Percentiles rank a stretch among this genome's conserved stretches.
Conservation (phyloP, 306 rosid genomes). For the Prosopis cineraria region DNA sequence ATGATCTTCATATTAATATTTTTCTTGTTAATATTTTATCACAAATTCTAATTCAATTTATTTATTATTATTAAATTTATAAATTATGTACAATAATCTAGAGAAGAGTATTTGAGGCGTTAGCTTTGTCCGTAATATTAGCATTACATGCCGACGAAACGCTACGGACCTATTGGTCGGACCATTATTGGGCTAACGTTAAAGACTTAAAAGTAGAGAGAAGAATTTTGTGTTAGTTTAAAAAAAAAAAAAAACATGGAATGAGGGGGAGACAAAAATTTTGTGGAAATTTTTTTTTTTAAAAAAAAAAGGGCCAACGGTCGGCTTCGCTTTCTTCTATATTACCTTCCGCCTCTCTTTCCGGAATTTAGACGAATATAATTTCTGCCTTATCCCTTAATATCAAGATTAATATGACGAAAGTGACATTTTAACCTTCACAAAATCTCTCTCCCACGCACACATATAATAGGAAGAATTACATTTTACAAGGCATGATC, state of each 20-base stretch:
- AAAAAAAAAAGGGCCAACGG: no score
- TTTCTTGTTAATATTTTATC: background rate
- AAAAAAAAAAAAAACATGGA: no score
- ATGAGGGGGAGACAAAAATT: no score
- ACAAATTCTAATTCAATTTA: background rate
- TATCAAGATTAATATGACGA: slow-evolving; percentile 17
- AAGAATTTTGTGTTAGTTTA: no score
- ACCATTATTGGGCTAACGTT: background rate
- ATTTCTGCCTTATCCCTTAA: background rate
- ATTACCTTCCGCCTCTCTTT: background rate
- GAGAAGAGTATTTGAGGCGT: background rate
- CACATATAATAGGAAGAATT: no score
- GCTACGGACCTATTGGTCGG: background rate
- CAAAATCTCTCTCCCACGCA: background rate
- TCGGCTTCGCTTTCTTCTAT: slow-evolving; percentile 17
- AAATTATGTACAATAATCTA: background rate
- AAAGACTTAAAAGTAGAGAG: background rate
- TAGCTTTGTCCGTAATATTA: background rate
- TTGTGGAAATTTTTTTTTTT: no score
- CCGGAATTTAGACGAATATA: background rate
- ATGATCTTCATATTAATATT: no score
- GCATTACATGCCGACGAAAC: slow-evolving; percentile 14
- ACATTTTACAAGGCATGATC: no score
- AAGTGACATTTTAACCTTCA: slow-evolving; percentile 50
- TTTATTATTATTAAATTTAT: background rate